phyloP scores from a whole-genome alignment of 2,329 filamentous ascomycete genomes.

The Erysiphe pulchra region DNA sequence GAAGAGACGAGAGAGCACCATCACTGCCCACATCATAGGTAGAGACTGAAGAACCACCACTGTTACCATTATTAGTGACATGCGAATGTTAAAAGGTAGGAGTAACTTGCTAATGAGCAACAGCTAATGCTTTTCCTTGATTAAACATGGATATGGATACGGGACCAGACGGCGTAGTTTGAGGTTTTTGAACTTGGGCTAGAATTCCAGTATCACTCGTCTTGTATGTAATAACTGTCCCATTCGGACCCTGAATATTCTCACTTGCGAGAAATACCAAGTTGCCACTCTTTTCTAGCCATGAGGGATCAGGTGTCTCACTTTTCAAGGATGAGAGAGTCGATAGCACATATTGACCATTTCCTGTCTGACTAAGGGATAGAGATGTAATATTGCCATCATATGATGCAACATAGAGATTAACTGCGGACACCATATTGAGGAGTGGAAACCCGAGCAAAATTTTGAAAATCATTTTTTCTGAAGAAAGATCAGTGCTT shows the following conservation, averaged over 20 bases:
- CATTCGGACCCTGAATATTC: conserved; percentile 4
- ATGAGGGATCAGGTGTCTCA: conserved; percentile 7
- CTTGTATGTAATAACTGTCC: conserved; percentile 7
- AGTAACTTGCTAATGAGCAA: conserved; percentile 11
- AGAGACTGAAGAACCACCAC: conserved; percentile 6
- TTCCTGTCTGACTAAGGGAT: conserved; percentile 8
- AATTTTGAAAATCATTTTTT: too few species aligned
- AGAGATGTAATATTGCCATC: conserved; percentile 14
- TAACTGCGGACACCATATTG: conserved; percentile 3
- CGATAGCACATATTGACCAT: conserved; percentile 6
- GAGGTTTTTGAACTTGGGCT: conserved; percentile 13
- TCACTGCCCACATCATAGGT: conserved; percentile 16
- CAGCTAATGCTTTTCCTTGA: conserved; percentile 13
- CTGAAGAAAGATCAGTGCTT: too few species aligned
- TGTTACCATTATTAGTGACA: conserved; percentile 1
- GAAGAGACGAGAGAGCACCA: conserved; percentile 8
- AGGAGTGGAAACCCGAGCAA: background rate
- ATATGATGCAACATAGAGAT: conserved; percentile 17
- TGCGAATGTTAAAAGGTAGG: background rate
- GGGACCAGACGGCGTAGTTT: conserved; percentile 16
- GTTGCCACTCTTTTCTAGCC: conserved; percentile 7
- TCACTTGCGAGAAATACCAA: conserved; percentile 11
- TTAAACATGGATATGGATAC: conserved; percentile 20
- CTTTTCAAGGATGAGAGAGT: conserved; percentile 5
- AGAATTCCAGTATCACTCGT: conserved; percentile 18